Conservation (phyloP, 257 asterid species). For the Penstemon davidsonii region DNA sequence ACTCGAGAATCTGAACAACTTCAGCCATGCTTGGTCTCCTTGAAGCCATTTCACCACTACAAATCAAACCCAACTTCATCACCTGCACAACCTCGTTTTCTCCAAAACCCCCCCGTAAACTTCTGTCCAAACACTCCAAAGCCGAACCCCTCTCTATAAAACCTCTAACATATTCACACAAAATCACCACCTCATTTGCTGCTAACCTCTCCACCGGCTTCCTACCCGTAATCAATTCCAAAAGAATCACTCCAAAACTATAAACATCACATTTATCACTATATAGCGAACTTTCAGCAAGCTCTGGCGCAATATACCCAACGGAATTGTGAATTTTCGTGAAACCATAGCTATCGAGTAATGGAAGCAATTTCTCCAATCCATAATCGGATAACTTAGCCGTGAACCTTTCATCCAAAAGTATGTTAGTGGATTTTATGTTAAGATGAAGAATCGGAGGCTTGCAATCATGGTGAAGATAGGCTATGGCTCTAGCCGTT, state of each 20-base stretch:
- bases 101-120: slow-evolving; percentile 66
- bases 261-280: slow-evolving; percentile 83
- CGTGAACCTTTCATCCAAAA: slow-evolving; percentile 52
- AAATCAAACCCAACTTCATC: slow-evolving; percentile 80
- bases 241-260: slow-evolving; percentile 72
- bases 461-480: slow-evolving; percentile 94
- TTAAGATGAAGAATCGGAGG: slow-evolving; percentile 84
- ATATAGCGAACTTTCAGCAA: slow-evolving; percentile 64
- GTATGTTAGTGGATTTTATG: slow-evolving; percentile 76
- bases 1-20: slow-evolving; percentile 87
- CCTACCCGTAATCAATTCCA: slow-evolving; percentile 86
- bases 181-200: slow-evolving; percentile 63
- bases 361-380: slow-evolving; percentile 66
- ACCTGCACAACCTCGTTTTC: slow-evolving; percentile 88
- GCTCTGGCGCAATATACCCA: slow-evolving; percentile 92
- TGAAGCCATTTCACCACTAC: slow-evolving; percentile 62
- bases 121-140: slow-evolving; percentile 64
- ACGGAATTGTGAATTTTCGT: slow-evolving; percentile 76
- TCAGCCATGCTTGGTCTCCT: slow-evolving; percentile 96
- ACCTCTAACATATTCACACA: slow-evolving; percentile 70
- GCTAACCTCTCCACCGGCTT: slow-evolving; percentile 77
- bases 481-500: slow-evolving; percentile 70
- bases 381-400: slow-evolving; percentile 79
- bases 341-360: slow-evolving; percentile 50
- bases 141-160: slow-evolving; percentile 66